Conservation (phyloP, 2,329 filamentous ascomycete genomes). For the Cladosporium velox region DNA sequence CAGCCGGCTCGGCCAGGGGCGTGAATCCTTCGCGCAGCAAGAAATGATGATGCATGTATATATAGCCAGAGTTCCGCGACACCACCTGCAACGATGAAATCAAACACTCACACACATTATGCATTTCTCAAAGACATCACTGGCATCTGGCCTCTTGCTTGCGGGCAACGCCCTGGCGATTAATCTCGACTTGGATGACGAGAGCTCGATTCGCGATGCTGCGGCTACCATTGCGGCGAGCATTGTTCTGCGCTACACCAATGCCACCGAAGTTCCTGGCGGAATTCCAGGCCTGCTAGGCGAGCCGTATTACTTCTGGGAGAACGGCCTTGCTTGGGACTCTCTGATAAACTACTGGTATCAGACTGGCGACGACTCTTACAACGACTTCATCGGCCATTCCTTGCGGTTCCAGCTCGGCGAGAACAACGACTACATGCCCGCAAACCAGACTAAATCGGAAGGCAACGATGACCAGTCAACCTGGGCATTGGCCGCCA, state of each 20-base stretch:
- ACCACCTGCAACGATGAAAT: neutral
- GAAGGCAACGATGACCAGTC: constrained; percentile 60
- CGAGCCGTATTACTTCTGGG: constrained; percentile 59
- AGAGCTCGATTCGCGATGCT: constrained; percentile 20
- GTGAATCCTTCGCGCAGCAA: constrained; percentile 11
- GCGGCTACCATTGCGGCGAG: constrained; percentile 21
- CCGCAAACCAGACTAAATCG: constrained; percentile 37
- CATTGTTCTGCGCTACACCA: constrained; percentile 29
- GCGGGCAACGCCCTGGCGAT: constrained; percentile 24
- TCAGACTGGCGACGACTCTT: constrained; percentile 63
- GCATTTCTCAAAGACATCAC: neutral
- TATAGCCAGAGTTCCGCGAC: neutral
- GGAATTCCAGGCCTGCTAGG: constrained; percentile 31
- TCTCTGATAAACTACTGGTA: constrained; percentile 70
- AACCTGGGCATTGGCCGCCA: constrained; percentile 80
- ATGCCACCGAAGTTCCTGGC: constrained; percentile 2
- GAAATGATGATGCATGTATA: neutral
- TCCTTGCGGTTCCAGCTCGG: constrained; percentile 64
- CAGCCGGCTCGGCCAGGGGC: neutral
- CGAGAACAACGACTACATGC: constrained; percentile 62
- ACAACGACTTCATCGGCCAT: constrained; percentile 61
- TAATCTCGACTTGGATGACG: constrained; percentile 27
- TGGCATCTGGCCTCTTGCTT: constrained; percentile 12
- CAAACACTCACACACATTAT: neutral
- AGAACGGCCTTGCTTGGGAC: constrained; percentile 66